phyloP scores from a whole-genome alignment of 352 stramenopile species.

The Stramenopiles sp. region DNA sequence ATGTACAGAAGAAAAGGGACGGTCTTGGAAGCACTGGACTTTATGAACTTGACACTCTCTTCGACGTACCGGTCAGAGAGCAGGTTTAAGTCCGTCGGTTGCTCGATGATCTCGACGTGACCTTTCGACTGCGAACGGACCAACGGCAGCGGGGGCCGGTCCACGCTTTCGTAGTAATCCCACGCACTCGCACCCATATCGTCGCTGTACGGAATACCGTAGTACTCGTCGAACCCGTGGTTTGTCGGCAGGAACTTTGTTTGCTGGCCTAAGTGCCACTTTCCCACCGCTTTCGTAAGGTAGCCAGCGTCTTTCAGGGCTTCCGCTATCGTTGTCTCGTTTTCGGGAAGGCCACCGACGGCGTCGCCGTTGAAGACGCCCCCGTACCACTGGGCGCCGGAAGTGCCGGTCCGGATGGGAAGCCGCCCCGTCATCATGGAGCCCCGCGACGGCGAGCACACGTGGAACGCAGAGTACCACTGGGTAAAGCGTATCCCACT shows the following conservation, averaged over 20 bases:
- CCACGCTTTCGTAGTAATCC: too few species aligned
- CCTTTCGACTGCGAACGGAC: too few species aligned
- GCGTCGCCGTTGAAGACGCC: background rate
- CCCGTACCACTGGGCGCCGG: background rate
- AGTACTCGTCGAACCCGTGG: slow-evolving; percentile 28
- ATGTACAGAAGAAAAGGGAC: too few species aligned
- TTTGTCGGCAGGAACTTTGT: slow-evolving; percentile 23
- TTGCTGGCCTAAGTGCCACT: slow-evolving; percentile 31
- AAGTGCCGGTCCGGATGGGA: slow-evolving; percentile 12
- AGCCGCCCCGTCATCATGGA: slow-evolving; percentile 5
- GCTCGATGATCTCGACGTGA: too few species aligned
- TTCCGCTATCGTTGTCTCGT: slow-evolving; percentile 26
- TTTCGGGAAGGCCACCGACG: slow-evolving; percentile 25
- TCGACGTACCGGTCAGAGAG: too few species aligned
- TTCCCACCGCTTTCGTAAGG: slow-evolving; percentile 27
- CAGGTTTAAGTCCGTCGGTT: too few species aligned
- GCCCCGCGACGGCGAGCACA: slow-evolving; percentile 5
- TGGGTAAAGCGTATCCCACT: background rate
- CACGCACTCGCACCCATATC: too few species aligned
- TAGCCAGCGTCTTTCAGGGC: slow-evolving; percentile 25
- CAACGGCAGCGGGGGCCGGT: too few species aligned
- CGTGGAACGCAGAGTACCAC: slow-evolving; percentile 14
- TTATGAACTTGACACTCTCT: too few species aligned
- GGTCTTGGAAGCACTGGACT: too few species aligned
- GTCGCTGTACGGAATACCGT: too few species aligned